Conservation (phyloP, 2,329 filamentous ascomycete genomes). For the Pseudogymnoascus sp. region DNA sequence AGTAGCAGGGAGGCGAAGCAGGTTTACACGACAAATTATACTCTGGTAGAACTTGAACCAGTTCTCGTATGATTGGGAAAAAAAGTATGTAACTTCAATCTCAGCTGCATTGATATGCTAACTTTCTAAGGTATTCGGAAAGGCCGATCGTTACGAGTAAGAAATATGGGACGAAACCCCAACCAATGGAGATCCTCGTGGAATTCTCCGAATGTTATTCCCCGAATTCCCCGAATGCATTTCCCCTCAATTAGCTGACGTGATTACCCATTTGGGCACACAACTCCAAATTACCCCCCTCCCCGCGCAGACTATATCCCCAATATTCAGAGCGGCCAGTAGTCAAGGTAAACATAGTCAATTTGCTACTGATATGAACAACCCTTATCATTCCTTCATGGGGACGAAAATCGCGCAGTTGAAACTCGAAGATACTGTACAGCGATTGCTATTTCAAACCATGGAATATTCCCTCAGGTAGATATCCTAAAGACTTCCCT, state of each 20-base stretch:
- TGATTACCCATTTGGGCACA: background rate
- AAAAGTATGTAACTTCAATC: background rate
- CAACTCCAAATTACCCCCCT: background rate
- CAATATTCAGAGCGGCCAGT: too few relatives aligned
- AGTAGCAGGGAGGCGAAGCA: background rate
- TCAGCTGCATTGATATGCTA: background rate
- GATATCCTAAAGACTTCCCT: background rate
- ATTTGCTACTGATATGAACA: background rate
- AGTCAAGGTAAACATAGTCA: background rate
- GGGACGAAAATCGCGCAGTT: background rate
- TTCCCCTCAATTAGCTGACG: background rate
- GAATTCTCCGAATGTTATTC: background rate
- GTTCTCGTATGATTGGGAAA: background rate
- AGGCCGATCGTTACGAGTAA: background rate
- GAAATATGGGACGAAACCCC: background rate
- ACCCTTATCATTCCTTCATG: background rate
- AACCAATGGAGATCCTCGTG: background rate
- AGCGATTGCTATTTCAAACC: background rate
- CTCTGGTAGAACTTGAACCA: too few relatives aligned
- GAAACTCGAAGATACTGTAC: background rate
- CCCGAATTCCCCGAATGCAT: background rate
- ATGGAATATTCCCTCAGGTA: background rate
- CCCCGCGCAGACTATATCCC: background rate
- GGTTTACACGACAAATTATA: background rate
- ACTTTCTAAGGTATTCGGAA: background rate